Base-by-base conservation (phyloP, 2,329 filamentous ascomycete species). In the Xylariales sp. region DNA sequence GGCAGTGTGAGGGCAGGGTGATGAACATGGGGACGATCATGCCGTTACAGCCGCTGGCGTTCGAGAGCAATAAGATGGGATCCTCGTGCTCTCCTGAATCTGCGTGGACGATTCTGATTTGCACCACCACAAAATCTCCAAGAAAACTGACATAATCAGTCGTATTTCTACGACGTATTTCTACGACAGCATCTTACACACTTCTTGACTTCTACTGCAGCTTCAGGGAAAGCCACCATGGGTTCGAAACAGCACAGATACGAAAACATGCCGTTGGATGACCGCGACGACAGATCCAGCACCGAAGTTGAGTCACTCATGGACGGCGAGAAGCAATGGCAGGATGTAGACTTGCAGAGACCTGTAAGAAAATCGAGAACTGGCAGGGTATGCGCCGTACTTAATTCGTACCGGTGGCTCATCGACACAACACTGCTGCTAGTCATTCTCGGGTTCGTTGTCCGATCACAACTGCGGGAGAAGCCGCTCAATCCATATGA, bases 271-370 rank as follows among this genome's bases (percentile, higher is more conserved):
- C 48, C 54, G 22, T 40, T 52, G 18, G 58, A 59, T n/a, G 61
- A 65, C 34, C 54, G 58, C 38, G 57, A 62, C 16, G 58, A 60
- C 43, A 55, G 59, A 27, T 65, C 60, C 19, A 64, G 58, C 53
- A 69, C 65, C 40, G 65, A 68, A 46, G 64, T 68, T 42, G 65
- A 64, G 42, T 66, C 64, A 4, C 49, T 69, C 37, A 64, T 68
- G 52, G 61, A 60, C 38, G 61, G 63, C 19, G 60, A 60, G 43
- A 63, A 65, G 51, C 53, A 57, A 29, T 59, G 58, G 54, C 52
- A 58, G 22, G 50, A 56, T 28, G 49, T 55, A 31, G 50, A 59
- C 38, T 46, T 54, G 22, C 54, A 54, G 44, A 44, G 47, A 34
- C 51, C 51, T 14, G 43, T 40, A 6, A 48, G 46, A 27, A 48